phyloP scores from a whole-genome alignment of 2,329 filamentous ascomycete genomes.

The Colletotrichum sp. region DNA sequence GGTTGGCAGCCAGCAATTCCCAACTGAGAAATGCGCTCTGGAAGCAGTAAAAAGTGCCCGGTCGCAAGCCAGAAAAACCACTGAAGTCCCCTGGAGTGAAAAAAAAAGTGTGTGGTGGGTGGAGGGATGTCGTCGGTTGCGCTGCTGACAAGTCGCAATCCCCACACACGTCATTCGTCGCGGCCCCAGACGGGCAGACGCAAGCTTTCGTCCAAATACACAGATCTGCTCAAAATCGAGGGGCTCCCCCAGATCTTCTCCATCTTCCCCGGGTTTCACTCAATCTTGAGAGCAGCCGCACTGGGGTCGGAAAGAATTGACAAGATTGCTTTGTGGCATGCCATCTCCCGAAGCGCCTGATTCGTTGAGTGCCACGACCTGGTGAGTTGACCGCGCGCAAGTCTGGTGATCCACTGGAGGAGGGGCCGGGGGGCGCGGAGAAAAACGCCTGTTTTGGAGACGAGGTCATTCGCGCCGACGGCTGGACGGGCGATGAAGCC shows the following conservation, averaged over 20 bases:
- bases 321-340: conserved; percentile 13
- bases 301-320: conserved; percentile 21
- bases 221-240: conserved; percentile 22
- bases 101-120: neutral
- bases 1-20: neutral
- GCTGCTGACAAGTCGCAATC: conserved; percentile 11
- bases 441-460: conserved; percentile 17
- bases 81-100: neutral
- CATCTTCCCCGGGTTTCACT: conserved; percentile 22
- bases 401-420: conserved; percentile 7
- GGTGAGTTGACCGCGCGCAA: conserved; percentile 18
- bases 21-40: neutral
- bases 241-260: conserved; percentile 22
- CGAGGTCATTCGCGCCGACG: conserved; percentile 6
- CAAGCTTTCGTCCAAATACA: conserved; percentile 3
- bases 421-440: conserved; percentile 2
- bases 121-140: conserved; percentile 4
- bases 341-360: conserved; percentile 22
- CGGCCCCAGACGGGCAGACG: neutral
- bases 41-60: neutral
- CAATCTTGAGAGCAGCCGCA: conserved; percentile 5
- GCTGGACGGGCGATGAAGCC: neutral
- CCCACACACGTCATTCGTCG: conserved; percentile 15
- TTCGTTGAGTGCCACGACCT: conserved; percentile 24
- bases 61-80: neutral